A percentile compares a stretch with the other conserved stretches of the same genome.
phyloP scores from a whole-genome alignment of 2,329 filamentous ascomycete species.

The Penicillium sp. region DNA sequence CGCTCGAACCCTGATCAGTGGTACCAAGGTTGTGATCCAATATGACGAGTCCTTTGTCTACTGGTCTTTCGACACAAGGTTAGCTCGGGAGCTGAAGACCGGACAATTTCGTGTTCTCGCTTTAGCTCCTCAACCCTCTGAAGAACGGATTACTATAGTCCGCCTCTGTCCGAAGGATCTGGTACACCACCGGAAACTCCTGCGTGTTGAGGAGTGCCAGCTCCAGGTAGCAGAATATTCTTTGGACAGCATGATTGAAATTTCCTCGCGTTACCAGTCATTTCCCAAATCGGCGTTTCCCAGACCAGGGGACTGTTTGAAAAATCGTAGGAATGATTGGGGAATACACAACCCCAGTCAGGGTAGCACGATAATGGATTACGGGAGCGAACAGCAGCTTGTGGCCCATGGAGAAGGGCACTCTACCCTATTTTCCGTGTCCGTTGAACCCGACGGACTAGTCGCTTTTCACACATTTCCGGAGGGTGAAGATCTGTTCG shows the following conservation, averaged over 20 bases:
- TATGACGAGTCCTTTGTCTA: slow-evolving; percentile 25
- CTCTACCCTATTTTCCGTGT: background rate
- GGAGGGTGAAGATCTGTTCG: background rate
- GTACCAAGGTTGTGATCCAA: slow-evolving; percentile 25
- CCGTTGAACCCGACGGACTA: background rate
- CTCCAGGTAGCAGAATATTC: background rate
- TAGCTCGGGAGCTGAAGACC: slow-evolving; percentile 18
- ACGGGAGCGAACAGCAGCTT: no score
- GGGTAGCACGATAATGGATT: background rate
- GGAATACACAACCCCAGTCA: background rate
- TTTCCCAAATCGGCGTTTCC: background rate
- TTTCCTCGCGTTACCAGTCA: background rate
- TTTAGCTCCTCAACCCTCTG: slow-evolving; percentile 19
- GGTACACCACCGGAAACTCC: no score
- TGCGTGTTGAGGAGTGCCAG: background rate
- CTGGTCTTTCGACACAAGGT: slow-evolving; percentile 23
- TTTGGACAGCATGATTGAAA: background rate
- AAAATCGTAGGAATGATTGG: background rate
- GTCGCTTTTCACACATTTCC: background rate
- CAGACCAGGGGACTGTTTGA: background rate
- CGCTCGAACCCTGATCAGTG: slow-evolving; percentile 22
- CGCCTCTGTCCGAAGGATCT: slow-evolving; percentile 7
- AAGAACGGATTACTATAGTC: slow-evolving; percentile 22
- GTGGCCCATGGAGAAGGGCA: no score
- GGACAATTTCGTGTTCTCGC: slow-evolving; percentile 7